These are phyloP conservation scores for Diplodia seriata DNA, from an alignment of 2,329 filamentous ascomycete genomes.

Conservation along the genomic window DNA sequence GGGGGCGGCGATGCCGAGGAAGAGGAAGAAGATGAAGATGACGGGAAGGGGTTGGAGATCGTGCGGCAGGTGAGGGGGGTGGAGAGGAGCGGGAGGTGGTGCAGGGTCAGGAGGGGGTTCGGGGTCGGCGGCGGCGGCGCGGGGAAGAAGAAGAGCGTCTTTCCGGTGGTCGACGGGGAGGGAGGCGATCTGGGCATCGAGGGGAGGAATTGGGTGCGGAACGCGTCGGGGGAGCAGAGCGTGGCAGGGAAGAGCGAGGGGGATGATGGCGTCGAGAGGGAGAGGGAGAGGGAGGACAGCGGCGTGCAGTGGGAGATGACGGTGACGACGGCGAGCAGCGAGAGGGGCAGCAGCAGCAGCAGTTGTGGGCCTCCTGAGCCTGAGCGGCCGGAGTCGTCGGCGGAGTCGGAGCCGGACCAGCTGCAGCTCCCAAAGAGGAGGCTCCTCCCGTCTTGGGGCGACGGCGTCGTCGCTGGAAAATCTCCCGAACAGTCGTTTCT, in stretches of 20 bases:
- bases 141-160: constrained; percentile 1
- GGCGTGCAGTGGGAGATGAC: background rate
- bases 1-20: constrained; percentile 5
- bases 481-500: constrained; percentile 20
- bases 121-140: background rate
- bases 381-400: background rate
- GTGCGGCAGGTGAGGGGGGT: constrained; percentile 24
- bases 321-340: background rate
- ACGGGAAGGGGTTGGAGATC: constrained; percentile 37
- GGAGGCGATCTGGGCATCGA: constrained; percentile 33
- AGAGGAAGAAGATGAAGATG: constrained; percentile 37
- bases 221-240: constrained; percentile 30
- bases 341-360: background rate
- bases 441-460: constrained; percentile 14
- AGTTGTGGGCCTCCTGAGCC: background rate
- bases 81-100: constrained; percentile 32
- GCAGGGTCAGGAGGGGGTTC: constrained; percentile 9
- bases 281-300: constrained; percentile 16
- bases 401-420: too few relatives aligned
- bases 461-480: background rate
- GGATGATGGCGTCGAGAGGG: constrained; percentile 29
- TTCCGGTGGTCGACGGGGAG: background rate
- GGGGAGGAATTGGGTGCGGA: constrained; percentile 25
- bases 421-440: background rate
- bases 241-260: constrained; percentile 30